phyloP scores from a whole-genome alignment of 176 grass and related monocot genomes.

The Phyllostachys edulis region DNA sequence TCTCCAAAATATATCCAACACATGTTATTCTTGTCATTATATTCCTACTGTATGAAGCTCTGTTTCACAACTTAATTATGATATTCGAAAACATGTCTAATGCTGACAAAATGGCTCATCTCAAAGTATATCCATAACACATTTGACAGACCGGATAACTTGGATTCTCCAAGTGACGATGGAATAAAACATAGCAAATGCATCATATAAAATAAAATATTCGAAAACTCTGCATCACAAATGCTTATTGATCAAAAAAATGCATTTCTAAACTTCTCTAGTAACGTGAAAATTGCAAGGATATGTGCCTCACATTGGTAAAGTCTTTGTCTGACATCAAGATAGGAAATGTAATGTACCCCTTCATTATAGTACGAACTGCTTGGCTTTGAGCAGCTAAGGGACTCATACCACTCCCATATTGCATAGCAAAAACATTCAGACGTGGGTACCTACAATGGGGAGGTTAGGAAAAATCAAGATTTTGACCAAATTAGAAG shows the following conservation, averaged over 20 bases:
- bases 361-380: slow-evolving; percentile 32
- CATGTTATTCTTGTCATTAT: neutral
- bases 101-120: slow-evolving; percentile 1
- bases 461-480: slow-evolving; percentile 18
- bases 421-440: slow-evolving; percentile 54
- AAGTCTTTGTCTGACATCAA: slow-evolving; percentile 51
- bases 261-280: slow-evolving; percentile 13
- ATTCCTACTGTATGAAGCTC: neutral
- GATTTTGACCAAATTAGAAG: neutral
- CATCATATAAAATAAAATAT: slow-evolving; percentile 7
- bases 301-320: slow-evolving; percentile 42
- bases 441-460: slow-evolving; percentile 48
- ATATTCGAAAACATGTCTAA: neutral
- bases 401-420: slow-evolving; percentile 41
- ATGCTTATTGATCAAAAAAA: neutral
- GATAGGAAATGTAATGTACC: slow-evolving; percentile 56
- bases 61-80: neutral
- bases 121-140: neutral
- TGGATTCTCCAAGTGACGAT: slow-evolving; percentile 7
- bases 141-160: neutral
- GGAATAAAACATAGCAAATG: neutral
- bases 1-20: neutral
- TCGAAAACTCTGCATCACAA: neutral
- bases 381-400: slow-evolving; percentile 36
- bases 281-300: neutral